Conservation (phyloP, 2,329 filamentous ascomycete species). For the Didymella lethalis region DNA sequence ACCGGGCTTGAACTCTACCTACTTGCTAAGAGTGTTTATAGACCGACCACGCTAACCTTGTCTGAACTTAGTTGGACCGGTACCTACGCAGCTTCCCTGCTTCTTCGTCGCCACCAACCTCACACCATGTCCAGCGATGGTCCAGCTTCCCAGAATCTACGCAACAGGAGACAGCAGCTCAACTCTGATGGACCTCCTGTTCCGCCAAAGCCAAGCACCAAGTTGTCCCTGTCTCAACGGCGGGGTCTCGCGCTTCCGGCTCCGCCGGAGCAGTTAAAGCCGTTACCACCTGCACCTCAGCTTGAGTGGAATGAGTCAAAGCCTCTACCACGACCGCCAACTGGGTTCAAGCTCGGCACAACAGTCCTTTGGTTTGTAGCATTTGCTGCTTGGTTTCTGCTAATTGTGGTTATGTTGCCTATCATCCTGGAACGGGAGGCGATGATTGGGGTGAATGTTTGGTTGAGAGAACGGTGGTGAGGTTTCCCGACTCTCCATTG, state of each 20-base stretch:
- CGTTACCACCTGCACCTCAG: conserved; percentile 22
- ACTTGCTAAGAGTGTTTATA: not conserved
- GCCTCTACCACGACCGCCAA: conserved; percentile 27
- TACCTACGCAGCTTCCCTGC: not conserved
- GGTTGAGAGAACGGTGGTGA: conserved; percentile 22
- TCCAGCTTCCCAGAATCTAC: not conserved
- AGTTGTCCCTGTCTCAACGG: conserved; percentile 5
- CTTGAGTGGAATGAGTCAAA: conserved; percentile 6
- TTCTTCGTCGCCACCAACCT: not conserved
- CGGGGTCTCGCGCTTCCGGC: conserved; percentile 1
- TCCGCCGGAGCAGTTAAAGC: conserved; percentile 21
- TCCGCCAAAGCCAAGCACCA: conserved; percentile 10
- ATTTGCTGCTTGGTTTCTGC: conserved; percentile 35
- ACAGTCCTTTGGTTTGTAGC: conserved; percentile 28
- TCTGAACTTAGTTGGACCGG: not conserved
- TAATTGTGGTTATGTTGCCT: conserved; percentile 37
- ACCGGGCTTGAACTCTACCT: not conserved
- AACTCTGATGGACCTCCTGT: conserved; percentile 1
- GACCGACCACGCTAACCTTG: not conserved
- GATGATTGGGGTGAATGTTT: conserved; percentile 37
- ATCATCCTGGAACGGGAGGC: conserved; percentile 40
- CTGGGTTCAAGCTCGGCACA: not conserved
- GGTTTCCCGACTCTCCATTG: not conserved
- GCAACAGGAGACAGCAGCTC: conserved; percentile 5
- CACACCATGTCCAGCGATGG: conserved; percentile 2